Base-by-base conservation (phyloP, 495 filamentous ascomycete species). In the Hypoxylon intermedium region DNA sequence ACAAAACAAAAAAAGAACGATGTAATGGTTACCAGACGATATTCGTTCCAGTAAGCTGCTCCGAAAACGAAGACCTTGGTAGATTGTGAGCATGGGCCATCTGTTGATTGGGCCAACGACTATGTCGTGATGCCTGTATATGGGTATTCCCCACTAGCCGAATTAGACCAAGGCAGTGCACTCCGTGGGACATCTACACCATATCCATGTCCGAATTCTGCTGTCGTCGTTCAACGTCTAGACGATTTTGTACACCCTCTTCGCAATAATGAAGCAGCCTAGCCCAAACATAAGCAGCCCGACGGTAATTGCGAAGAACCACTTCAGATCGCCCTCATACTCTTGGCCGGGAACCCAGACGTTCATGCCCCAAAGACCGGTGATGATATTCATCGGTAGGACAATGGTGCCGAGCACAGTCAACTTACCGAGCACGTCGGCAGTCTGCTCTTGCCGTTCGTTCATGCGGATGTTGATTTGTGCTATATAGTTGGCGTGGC, bases 321-420 rank as follows among this genome's bases (percentile, higher is more conserved):
- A 87, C 18, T 61, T 76, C 31, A 86, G 67, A 58, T 83, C 74
- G 1, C 74, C 76, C 50, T 82, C 82, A 20, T 65, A 62, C 24
- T 89, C 87, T 70, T 97, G 93, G 1, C 93, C 91, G 0, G 94
- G 94, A 0, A 98, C 93, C 75, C 89, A 88, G 6, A 96, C 91
- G 78, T 98, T 98, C 94, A 98, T 98, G 28, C 94, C 94, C 89
- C 94, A 98, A 72, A 98, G 88, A 63, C 94, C 95, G 20, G 94
- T 97, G 61, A 98, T 91, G 74, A 98, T 93, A 69, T 98, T 98
- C 87, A 98, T 93, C 15, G 94, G 94, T 52, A 98, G 82, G 4
- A 98, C 92, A 61, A 98, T 98, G 6, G 94, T 98, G 63, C 93
- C 94, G 2, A 98, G 79, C 1, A 97, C 95, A 3, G 94, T 98